phyloP scores from a whole-genome alignment of 78 protist genomes.

The Dictyostelium brefeldianum region DNA sequence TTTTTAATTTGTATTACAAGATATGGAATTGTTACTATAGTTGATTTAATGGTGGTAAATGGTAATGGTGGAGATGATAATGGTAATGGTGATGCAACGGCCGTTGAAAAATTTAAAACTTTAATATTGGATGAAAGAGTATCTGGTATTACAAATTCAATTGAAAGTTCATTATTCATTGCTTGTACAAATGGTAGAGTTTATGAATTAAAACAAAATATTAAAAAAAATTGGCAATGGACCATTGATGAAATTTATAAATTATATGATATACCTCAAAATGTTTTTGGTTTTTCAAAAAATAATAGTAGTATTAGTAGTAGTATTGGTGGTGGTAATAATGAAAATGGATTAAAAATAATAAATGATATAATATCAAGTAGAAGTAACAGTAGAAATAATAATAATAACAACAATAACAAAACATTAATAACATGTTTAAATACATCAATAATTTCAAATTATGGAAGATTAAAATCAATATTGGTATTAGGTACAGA shows the following conservation, averaged over 20 bases:
- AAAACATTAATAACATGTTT: background rate
- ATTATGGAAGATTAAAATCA: conserved; percentile 6
- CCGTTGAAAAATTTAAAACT: background rate
- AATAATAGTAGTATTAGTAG: background rate
- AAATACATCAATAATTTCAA: background rate
- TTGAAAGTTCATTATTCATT: conserved; percentile 22
- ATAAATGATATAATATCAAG: background rate
- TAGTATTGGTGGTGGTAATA: background rate
- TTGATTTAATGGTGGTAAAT: background rate
- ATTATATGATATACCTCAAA: conserved; percentile 2
- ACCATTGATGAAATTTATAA: conserved; percentile 34
- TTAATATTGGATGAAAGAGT: conserved; percentile 2
- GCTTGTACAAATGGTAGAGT: conserved; percentile 22
- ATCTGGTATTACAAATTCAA: background rate
- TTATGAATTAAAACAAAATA: conserved; percentile 42
- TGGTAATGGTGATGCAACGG: no score
- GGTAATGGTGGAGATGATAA: no score
- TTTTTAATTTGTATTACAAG: conserved; percentile 34
- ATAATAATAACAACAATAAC: background rate
- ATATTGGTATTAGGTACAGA: background rate
- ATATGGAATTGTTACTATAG: conserved; percentile 28
- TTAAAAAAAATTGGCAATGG: conserved; percentile 43
- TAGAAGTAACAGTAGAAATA: background rate
- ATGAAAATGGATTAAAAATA: no score
- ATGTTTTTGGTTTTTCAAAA: conserved; percentile 6